Base-by-base conservation (phyloP, 2,329 filamentous ascomycete species). In the Fusarium continuum region DNA sequence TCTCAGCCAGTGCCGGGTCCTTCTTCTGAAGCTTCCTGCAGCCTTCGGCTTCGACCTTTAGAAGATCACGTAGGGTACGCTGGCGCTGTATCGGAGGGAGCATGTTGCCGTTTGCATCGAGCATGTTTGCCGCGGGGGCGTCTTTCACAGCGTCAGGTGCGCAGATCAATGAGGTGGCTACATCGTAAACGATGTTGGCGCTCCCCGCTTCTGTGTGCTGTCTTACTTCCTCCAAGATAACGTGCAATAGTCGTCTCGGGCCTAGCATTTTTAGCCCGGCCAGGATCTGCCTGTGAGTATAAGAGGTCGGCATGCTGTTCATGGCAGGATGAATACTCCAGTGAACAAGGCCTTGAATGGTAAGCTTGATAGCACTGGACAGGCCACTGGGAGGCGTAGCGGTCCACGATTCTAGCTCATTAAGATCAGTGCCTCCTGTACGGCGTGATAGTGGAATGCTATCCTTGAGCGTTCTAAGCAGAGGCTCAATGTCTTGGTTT, bases 211-310 rank as follows among this genome's bases (percentile, higher is more conserved):
- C 84, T 0, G 84, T 85, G 61, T 90, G 86, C 16, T 83, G 76
- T 65, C 85, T 86, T 7, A 92, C 76, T 65, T 93, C 90, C 8
- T 92, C 87, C 10, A 92, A 71, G 19, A 94, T 84, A 6, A 86
- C 76, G 3, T 81, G 74, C 1, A 94, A 75, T 0, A 91, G 77
- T 5, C 82, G 79, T 55, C 80, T 84, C 0, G 88, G 84, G 1
- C 90, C 90, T 1, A 90, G 76, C 26, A 91, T 78, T 51, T 84
- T 83, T 29, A 86, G 74, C 0, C 83, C 86, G 0, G 83, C 81
- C 8, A 91, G 82, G 4, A 92, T 78, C 63, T 91, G 88, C 5
- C 88, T 86, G 71, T 93, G 90, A 0, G 89, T 91, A 73, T 93
- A 94, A 10, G 83, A 82, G 0, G 90, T 82, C 2, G 85, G 85